Evolutionary conservation across 163 green algal genomes (phyloP).

Genomic region (Picocystis sp.): DNA sequence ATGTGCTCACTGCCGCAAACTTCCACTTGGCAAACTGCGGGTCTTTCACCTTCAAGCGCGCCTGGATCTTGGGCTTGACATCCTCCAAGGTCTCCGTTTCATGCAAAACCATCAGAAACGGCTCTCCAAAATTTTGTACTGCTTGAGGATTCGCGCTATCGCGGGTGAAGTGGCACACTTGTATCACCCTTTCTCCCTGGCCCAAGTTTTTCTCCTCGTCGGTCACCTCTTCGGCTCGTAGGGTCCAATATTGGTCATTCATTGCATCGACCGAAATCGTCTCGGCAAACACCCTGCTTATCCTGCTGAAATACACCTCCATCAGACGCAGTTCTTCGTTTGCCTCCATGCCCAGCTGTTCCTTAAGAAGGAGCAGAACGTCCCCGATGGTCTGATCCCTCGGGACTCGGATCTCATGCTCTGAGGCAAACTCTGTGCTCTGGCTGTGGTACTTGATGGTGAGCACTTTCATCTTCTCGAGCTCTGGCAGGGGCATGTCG

Average conservation of each 20-base stretch:
- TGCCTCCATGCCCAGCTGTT: slow-evolving; percentile 27
- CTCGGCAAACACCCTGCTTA: slow-evolving; percentile 53
- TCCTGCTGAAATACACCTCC: slow-evolving; percentile 58
- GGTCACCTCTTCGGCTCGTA: slow-evolving; percentile 55
- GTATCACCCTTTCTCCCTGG: slow-evolving; percentile 17
- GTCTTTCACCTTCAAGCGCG: slow-evolving; percentile 43
- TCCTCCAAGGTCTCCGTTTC: slow-evolving; percentile 51
- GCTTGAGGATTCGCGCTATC: not conserved
- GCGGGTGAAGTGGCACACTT: slow-evolving; percentile 15
- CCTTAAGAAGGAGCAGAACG: slow-evolving; percentile 29
- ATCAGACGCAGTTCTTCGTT: slow-evolving; percentile 55
- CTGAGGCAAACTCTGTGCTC: slow-evolving; percentile 43
- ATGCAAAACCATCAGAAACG: slow-evolving; percentile 56
- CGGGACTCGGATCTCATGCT: slow-evolving; percentile 52
- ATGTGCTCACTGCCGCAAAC: slow-evolving; percentile 22
- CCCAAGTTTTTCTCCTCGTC: slow-evolving; percentile 31
- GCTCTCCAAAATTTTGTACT: slow-evolving; percentile 55
- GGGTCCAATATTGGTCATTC: slow-evolving; percentile 63
- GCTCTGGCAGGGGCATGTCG: slow-evolving; percentile 73
- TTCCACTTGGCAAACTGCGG: slow-evolving; percentile 55
- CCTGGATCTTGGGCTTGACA: slow-evolving; percentile 40
- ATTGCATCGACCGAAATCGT: not conserved
- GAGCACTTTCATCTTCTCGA: slow-evolving; percentile 78
- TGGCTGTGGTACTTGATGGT: slow-evolving; percentile 39
- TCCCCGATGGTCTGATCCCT: slow-evolving; percentile 48